Percentiles rank a stretch among this genome's conserved stretches.
phyloP scores from a whole-genome alignment of 2,329 filamentous ascomycete genomes.

The Cladosporium sp. region DNA sequence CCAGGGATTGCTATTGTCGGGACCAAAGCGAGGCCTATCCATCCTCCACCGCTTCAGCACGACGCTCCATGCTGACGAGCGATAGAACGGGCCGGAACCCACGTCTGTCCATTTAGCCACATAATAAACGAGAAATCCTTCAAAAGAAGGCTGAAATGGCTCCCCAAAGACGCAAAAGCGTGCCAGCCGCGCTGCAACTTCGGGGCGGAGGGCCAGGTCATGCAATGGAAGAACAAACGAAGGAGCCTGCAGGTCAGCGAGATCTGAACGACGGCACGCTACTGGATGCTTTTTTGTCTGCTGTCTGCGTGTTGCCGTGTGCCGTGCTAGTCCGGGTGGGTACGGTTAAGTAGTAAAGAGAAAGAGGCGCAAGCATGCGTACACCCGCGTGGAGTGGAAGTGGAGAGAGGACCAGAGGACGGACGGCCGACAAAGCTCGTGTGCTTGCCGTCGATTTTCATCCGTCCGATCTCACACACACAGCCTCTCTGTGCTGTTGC shows the following conservation, averaged over 20 bases:
- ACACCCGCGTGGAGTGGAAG: slow-evolving; percentile 1
- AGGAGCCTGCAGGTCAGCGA: slow-evolving; percentile 9
- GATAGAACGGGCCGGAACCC: too few species aligned
- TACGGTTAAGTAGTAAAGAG: too few species aligned
- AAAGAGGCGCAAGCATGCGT: neutral
- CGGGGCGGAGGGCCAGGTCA: neutral
- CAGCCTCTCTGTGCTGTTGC: neutral
- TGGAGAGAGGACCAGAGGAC: neutral
- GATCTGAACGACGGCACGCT: slow-evolving; percentile 1
- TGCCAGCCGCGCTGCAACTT: neutral
- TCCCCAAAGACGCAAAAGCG: neutral
- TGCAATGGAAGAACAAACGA: neutral
- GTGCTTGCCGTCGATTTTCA: neutral
- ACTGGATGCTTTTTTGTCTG: neutral
- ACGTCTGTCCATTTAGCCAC: too few species aligned
- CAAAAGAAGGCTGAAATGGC: neutral
- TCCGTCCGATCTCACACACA: too few species aligned
- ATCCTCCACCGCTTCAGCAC: too few species aligned
- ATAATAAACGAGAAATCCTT: neutral
- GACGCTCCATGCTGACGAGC: too few species aligned
- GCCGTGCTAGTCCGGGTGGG: slow-evolving; percentile 1
- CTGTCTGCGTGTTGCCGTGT: neutral
- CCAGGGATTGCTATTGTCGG: too few species aligned
- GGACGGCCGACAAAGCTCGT: neutral
- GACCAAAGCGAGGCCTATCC: too few species aligned